These are phyloP conservation scores for Fusarium mexicanum DNA, from an alignment of 2,329 filamentous ascomycete species.

Conservation along the genomic window DNA sequence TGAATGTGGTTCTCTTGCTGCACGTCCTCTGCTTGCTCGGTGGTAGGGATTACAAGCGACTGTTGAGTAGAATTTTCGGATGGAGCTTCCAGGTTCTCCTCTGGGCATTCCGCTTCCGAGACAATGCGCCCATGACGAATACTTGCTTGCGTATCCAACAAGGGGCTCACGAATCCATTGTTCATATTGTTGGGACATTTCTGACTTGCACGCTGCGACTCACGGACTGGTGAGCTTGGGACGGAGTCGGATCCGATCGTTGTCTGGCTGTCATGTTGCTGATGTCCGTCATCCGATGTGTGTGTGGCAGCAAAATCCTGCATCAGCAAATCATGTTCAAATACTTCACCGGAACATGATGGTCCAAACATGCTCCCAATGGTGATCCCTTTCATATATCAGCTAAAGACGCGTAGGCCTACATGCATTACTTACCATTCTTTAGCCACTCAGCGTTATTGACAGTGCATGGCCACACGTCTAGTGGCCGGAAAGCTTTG, in stretches of 20 bases:
- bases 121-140: background rate
- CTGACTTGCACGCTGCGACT: background rate
- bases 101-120: background rate
- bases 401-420: background rate
- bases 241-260: slow-evolving; percentile 11
- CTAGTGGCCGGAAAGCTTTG: slow-evolving; percentile 72
- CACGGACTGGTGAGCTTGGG: slow-evolving; percentile 6
- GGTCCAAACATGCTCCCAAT: slow-evolving; percentile 77
- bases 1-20: background rate
- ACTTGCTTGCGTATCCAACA: slow-evolving; percentile 15
- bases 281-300: background rate
- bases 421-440: slow-evolving; percentile 49
- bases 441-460: slow-evolving; percentile 69
- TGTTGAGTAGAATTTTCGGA: background rate
- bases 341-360: slow-evolving; percentile 68
- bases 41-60: background rate
- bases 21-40: background rate
- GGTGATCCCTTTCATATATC: slow-evolving; percentile 56
- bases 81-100: background rate
- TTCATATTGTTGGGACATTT: background rate
- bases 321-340: slow-evolving; percentile 74
- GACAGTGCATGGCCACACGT: slow-evolving; percentile 86
- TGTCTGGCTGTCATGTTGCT: slow-evolving; percentile 25
- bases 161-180: background rate
- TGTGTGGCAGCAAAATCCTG: slow-evolving; percentile 38